Conservation (phyloP, 352 stramenopile genomes). For the Phytophthora uliginosa region DNA sequence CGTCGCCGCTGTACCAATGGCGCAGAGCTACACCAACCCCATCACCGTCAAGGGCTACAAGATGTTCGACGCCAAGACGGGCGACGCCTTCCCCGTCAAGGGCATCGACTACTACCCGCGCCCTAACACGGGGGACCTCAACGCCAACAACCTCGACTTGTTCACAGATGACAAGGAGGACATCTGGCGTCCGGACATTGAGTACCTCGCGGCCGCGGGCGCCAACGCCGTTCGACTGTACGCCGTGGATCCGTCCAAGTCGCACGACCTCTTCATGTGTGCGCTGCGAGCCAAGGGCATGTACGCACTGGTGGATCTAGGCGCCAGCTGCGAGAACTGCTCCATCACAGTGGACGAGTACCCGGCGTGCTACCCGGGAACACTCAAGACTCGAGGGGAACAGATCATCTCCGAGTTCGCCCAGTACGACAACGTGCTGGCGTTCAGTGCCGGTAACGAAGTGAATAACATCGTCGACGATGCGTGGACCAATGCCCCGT, state of each 20-base stretch:
- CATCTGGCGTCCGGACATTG: conserved; percentile 80
- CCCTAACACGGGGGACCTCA: conserved; percentile 75
- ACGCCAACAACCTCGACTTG: conserved; percentile 86
- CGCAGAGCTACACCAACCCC: conserved; percentile 57
- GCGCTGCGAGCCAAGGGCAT: conserved; percentile 78
- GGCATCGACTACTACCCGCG: conserved; percentile 92
- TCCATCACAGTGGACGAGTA: conserved; percentile 60
- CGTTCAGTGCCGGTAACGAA: conserved; percentile 89
- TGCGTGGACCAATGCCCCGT: conserved; percentile 71
- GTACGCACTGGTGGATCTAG: conserved; percentile 78
- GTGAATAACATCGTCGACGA: conserved; percentile 71
- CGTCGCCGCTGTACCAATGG: neutral
- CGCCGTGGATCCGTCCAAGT: conserved; percentile 83
- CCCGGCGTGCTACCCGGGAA: conserved; percentile 66
- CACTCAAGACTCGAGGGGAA: conserved; percentile 76
- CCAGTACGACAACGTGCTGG: conserved; percentile 89
- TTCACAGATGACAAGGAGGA: conserved; percentile 81
- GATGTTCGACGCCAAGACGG: conserved; percentile 84
- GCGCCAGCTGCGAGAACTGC: conserved; percentile 67
- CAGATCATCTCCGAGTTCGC: conserved; percentile 85
- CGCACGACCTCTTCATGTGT: conserved; percentile 93
- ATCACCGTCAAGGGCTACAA: conserved; percentile 73
- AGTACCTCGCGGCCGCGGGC: conserved; percentile 62
- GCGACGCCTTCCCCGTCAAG: conserved; percentile 74
- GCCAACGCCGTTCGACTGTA: conserved; percentile 89